These are phyloP conservation scores for Cryptosporidium bovis DNA, from an alignment of 169 alveolate species.

Conservation along the genomic window DNA sequence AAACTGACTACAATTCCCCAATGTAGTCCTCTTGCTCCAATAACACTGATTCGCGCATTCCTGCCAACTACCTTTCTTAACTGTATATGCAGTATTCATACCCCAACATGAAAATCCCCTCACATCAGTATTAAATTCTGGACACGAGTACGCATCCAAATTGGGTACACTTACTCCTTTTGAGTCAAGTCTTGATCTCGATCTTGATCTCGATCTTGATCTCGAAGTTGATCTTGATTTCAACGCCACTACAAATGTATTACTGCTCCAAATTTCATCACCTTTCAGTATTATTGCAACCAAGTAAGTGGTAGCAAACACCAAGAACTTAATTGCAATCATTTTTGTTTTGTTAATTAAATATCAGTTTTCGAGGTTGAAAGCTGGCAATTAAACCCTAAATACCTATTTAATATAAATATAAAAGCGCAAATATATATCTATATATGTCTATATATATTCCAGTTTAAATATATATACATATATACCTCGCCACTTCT, in stretches of 20 bases:
- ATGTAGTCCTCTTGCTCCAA: conserved; percentile 24
- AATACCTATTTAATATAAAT: too few species aligned
- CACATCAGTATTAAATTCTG: conserved; percentile 14
- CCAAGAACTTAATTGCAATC: too few species aligned
- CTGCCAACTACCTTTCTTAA: conserved; percentile 65
- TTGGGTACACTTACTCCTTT: conserved; percentile 16
- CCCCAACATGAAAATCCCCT: conserved; percentile 52
- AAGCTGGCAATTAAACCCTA: too few species aligned
- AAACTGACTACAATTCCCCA: conserved; percentile 31
- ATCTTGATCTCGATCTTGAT: not conserved
- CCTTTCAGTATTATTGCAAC: too few species aligned
- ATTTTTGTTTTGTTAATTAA: too few species aligned
- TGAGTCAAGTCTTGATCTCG: not conserved
- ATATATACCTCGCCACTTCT: not conserved
- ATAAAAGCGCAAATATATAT: not conserved
- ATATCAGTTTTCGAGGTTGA: too few species aligned
- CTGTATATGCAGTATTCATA: conserved; percentile 62
- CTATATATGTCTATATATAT: conserved; percentile 11
- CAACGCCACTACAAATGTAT: too few species aligned
- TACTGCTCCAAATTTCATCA: too few species aligned
- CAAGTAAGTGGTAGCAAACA: too few species aligned
- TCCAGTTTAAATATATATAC: conserved; percentile 6
- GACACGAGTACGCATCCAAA: conserved; percentile 32
- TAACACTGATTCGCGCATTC: conserved; percentile 66
- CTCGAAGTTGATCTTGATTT: not conserved